Conservation (phyloP, 176 grass and related monocot genomes). For the Carex littledalei region DNA sequence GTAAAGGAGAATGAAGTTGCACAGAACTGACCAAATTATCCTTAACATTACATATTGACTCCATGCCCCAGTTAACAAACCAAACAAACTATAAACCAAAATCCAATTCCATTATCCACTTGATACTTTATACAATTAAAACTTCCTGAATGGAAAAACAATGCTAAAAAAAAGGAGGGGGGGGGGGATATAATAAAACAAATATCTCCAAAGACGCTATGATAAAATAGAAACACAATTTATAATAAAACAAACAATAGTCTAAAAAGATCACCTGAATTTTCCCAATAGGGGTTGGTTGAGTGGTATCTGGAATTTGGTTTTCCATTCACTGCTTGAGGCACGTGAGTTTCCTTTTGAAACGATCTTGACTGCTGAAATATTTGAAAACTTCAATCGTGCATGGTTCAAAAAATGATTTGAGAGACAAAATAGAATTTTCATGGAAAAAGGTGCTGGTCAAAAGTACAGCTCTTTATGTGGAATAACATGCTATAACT, state of each 20-base stretch:
- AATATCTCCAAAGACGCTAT: neutral
- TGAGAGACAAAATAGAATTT: neutral
- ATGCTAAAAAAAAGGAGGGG: neutral
- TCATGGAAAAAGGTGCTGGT: neutral
- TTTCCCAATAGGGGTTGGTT: neutral
- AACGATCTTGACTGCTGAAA: neutral
- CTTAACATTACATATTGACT: neutral
- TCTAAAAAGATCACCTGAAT: neutral
- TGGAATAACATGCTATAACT: neutral
- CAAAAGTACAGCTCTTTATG: neutral
- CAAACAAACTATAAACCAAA: neutral
- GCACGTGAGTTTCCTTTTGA: neutral
- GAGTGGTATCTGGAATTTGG: conserved; percentile 14
- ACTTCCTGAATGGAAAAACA: neutral
- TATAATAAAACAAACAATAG: neutral
- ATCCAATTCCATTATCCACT: neutral
- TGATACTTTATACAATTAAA: neutral
- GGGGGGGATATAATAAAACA: neutral
- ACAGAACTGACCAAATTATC: neutral
- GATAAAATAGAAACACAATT: neutral
- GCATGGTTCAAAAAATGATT: neutral
- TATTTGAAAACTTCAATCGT: neutral
- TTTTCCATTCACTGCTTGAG: neutral
- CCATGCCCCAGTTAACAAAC: neutral
- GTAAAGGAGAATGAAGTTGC: neutral